These are phyloP conservation scores for Pichia sp. DNA, from an alignment of 1,139 yeast species.

Conservation along the genomic window DNA sequence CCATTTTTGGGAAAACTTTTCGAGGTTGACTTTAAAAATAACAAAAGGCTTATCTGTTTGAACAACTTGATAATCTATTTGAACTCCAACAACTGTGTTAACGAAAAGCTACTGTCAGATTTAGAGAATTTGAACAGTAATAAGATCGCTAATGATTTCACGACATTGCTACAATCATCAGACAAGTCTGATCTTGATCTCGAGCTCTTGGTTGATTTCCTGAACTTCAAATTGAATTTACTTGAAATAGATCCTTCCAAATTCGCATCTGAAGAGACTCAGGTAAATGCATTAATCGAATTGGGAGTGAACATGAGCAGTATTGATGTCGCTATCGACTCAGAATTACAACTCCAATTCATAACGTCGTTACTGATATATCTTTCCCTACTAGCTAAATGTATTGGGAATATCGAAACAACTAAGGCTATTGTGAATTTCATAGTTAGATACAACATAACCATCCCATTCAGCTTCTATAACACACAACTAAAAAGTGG, in stretches of 20 bases:
- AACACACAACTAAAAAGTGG: slow-evolving; percentile 13
- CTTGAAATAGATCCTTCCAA: slow-evolving; percentile 13
- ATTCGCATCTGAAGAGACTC: slow-evolving; percentile 1
- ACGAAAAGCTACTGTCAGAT: slow-evolving; percentile 14
- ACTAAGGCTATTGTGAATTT: slow-evolving; percentile 23
- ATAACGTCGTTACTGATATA: slow-evolving; percentile 39
- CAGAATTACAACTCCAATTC: slow-evolving; percentile 17
- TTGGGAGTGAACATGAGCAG: slow-evolving; percentile 8
- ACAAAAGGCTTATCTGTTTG: slow-evolving; percentile 58
- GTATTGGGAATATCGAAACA: slow-evolving; percentile 15
- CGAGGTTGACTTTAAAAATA: slow-evolving; percentile 26
- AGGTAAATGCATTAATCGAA: slow-evolving; percentile 10
- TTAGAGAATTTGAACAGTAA: slow-evolving; percentile 13
- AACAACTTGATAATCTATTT: slow-evolving; percentile 66
- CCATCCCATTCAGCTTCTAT: slow-evolving; percentile 21
- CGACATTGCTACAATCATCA: not conserved
- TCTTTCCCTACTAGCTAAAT: slow-evolving; percentile 49
- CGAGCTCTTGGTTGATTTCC: slow-evolving; percentile 21
- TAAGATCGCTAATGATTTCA: slow-evolving; percentile 8
- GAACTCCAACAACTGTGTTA: slow-evolving; percentile 23
- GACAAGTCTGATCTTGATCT: slow-evolving; percentile 1
- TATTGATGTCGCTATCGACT: slow-evolving; percentile 9
- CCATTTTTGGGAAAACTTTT: slow-evolving; percentile 36
- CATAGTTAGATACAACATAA: slow-evolving; percentile 23
- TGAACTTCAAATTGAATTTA: slow-evolving; percentile 20